phyloP scores from a whole-genome alignment of 2,329 filamentous ascomycete species.

The Botryotinia convoluta region DNA sequence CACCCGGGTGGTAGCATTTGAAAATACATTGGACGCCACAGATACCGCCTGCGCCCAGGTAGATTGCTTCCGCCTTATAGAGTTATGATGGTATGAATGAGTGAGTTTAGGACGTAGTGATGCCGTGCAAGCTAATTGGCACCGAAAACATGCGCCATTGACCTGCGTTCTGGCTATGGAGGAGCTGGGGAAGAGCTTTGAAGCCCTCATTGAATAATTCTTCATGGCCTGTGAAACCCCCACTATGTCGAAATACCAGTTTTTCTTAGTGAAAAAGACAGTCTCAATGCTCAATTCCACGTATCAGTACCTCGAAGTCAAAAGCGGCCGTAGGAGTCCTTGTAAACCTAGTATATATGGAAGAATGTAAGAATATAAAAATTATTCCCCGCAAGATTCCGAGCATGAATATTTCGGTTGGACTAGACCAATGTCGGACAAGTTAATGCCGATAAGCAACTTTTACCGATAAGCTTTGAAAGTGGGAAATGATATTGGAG shows the following conservation, averaged over 20 bases:
- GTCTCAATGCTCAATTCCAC: neutral
- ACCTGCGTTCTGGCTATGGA: slow-evolving; percentile 39
- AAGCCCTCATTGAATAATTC: slow-evolving; percentile 51
- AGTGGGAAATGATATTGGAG: neutral
- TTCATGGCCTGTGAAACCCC: slow-evolving; percentile 45
- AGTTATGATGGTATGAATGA: slow-evolving; percentile 35
- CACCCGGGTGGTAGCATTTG: slow-evolving; percentile 59
- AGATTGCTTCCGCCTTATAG: slow-evolving; percentile 53
- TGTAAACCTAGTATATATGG: slow-evolving; percentile 12
- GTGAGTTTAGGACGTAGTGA: slow-evolving; percentile 21
- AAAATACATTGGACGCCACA: slow-evolving; percentile 68
- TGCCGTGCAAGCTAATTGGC: slow-evolving; percentile 35
- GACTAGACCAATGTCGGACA: slow-evolving; percentile 29
- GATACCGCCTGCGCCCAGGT: slow-evolving; percentile 74
- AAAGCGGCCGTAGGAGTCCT: neutral
- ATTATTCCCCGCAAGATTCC: slow-evolving; percentile 27
- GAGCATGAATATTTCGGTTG: slow-evolving; percentile 27
- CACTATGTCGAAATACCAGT: neutral
- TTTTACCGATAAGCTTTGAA: slow-evolving; percentile 25
- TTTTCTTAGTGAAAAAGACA: neutral
- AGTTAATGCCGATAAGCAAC: slow-evolving; percentile 21
- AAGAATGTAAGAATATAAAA: slow-evolving; percentile 15
- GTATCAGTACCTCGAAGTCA: neutral
- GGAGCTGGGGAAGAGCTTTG: slow-evolving; percentile 44
- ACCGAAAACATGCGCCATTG: slow-evolving; percentile 43